A percentile compares a stretch with the other conserved stretches of the same genome.
phyloP scores from a whole-genome alignment of 1,284 basidiomycete species.

The Exsudoporus floridanus region DNA sequence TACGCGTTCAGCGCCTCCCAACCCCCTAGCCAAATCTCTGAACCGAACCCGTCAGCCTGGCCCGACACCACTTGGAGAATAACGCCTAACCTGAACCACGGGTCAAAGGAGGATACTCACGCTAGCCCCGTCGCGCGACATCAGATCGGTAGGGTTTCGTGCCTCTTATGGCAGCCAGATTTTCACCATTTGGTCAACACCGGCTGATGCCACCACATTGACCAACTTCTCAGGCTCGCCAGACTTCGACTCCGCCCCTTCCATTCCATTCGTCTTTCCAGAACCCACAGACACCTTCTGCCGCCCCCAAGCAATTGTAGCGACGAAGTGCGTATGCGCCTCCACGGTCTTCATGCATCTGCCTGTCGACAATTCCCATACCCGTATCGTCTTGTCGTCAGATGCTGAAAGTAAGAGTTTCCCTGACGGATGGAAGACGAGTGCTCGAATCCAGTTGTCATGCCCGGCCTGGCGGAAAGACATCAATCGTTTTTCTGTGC shows the following conservation, averaged over 20 bases:
- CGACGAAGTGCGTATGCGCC: slow-evolving; percentile 84
- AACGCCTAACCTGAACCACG: slow-evolving; percentile 17
- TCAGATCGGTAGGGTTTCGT: slow-evolving; percentile 1
- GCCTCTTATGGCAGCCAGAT: slow-evolving; percentile 54
- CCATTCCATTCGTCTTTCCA: slow-evolving; percentile 39
- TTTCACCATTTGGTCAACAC: slow-evolving; percentile 72
- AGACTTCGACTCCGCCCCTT: slow-evolving; percentile 35
- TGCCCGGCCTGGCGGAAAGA: slow-evolving; percentile 57
- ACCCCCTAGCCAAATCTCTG: slow-evolving; percentile 11
- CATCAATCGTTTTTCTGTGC: slow-evolving; percentile 11
- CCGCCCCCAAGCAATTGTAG: slow-evolving; percentile 80
- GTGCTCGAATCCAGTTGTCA: slow-evolving; percentile 82
- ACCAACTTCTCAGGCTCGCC: slow-evolving; percentile 57
- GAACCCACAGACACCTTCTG: slow-evolving; percentile 39
- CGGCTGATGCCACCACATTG: slow-evolving; percentile 81
- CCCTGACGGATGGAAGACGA: slow-evolving; percentile 84
- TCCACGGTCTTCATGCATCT: slow-evolving; percentile 82
- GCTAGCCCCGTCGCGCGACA: slow-evolving; percentile 9
- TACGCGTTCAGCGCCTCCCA: slow-evolving; percentile 29
- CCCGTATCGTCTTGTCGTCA: slow-evolving; percentile 87
- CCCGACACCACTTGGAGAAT: neutral
- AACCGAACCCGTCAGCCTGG: slow-evolving; percentile 11
- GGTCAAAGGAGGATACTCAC: slow-evolving; percentile 9
- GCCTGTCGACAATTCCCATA: slow-evolving; percentile 85
- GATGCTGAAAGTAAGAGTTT: slow-evolving; percentile 85